Percentiles rank a stretch among this genome's conserved stretches.
Conservation (phyloP, 2,329 filamentous ascomycete species). For the Verticillium nubilum region DNA sequence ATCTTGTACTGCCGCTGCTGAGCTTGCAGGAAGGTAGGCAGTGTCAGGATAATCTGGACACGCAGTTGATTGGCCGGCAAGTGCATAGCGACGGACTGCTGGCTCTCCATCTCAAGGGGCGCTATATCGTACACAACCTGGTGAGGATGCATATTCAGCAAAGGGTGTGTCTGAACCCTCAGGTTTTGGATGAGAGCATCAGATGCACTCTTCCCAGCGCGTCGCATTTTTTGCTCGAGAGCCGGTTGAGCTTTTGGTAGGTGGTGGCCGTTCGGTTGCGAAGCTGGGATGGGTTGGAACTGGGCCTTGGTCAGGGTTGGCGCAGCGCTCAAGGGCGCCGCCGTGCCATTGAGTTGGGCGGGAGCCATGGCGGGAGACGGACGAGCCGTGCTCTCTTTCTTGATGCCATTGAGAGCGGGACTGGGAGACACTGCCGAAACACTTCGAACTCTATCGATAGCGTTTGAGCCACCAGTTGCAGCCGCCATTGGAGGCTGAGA, state of each 20-base stretch:
- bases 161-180: constrained; percentile 62
- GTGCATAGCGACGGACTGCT: constrained; percentile 69
- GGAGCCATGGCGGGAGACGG: constrained; percentile 19
- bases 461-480: not conserved
- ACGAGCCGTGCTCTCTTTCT: constrained; percentile 28
- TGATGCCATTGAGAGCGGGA: constrained; percentile 25
- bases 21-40: constrained; percentile 56
- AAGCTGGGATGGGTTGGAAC: constrained; percentile 11
- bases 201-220: constrained; percentile 38
- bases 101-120: constrained; percentile 59
- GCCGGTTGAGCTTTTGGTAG: constrained; percentile 19
- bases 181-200: constrained; percentile 65
- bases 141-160: constrained; percentile 46
- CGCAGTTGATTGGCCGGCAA: constrained; percentile 63
- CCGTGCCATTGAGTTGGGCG: constrained; percentile 14
- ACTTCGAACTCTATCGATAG: constrained; percentile 22
- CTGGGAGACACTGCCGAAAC: constrained; percentile 38
- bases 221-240: constrained; percentile 27
- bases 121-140: constrained; percentile 53
- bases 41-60: constrained; percentile 63
- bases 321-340: constrained; percentile 13
- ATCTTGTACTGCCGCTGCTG: constrained; percentile 66
- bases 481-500: constrained; percentile 7
- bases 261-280: constrained; percentile 25
- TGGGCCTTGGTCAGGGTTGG: constrained; percentile 19